Evolutionary conservation across 352 stramenopile species (phyloP).

Genomic region (Pythium volutum): DNA sequence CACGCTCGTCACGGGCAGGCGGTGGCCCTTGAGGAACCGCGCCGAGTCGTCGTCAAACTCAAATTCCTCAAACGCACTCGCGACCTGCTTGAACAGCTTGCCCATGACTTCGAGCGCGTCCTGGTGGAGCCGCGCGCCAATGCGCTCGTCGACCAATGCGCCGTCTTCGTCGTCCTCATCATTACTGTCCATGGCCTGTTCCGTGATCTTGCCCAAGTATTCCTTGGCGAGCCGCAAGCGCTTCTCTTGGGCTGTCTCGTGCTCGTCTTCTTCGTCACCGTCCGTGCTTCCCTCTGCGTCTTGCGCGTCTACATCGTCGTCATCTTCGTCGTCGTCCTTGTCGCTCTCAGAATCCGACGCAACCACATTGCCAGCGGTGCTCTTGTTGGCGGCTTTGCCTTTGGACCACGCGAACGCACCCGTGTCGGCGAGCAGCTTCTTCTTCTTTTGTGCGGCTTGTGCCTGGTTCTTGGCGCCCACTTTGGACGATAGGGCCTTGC

Average conservation of each 20-base stretch:
- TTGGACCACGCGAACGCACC: constrained; percentile 74
- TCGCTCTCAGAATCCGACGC: constrained; percentile 72
- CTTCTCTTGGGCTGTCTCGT: constrained; percentile 88
- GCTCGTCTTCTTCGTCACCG: constrained; percentile 45
- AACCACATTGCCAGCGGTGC: constrained; percentile 45
- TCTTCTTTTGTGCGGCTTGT: constrained; percentile 52
- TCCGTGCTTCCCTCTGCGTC: constrained; percentile 29
- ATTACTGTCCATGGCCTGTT: constrained; percentile 57
- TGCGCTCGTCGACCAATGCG: constrained; percentile 58
- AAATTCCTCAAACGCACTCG: constrained; percentile 68
- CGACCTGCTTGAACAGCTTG: constrained; percentile 87
- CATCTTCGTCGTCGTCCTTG: constrained; percentile 29
- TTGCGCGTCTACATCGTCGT: constrained; percentile 32
- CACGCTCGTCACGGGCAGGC: constrained; percentile 85
- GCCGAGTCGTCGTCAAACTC: constrained; percentile 80
- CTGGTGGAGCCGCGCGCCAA: constrained; percentile 77
- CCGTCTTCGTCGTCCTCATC: constrained; percentile 37
- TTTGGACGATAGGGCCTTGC: constrained; percentile 33
- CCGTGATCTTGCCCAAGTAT: constrained; percentile 82
- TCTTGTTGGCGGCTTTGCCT: constrained; percentile 14
- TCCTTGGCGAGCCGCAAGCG: constrained; percentile 86
- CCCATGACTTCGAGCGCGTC: constrained; percentile 84
- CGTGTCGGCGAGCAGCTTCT: constrained; percentile 54
- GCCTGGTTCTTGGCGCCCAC: constrained; percentile 23
- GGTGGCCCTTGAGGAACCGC: constrained; percentile 73